Base-by-base conservation (phyloP, 2,329 filamentous ascomycete genomes). In the Cadophora sp. region DNA sequence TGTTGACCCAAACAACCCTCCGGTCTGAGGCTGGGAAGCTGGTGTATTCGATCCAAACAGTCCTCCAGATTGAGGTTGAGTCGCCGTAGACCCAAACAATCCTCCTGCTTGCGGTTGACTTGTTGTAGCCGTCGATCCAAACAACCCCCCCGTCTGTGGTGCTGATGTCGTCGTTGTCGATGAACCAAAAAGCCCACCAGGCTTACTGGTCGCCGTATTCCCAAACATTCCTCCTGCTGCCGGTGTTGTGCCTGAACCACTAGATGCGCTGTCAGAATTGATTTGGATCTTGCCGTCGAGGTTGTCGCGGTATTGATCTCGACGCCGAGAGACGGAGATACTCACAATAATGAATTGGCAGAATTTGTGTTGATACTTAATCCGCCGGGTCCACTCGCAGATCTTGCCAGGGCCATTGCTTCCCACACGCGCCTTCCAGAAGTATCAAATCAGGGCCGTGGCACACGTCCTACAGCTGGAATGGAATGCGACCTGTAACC, bases 341-440 rank as follows among this genome's bases (percentile, higher is more conserved):
- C 84, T 77, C 74, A 86, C 85, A 85, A 84, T 80, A 85, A 81
- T 69, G 83, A 78, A 77, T 89, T 89, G 71, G 87, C 87, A 67
- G 85, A 82, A 71, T 83, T 84, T 22, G 87, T 89, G 79, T 90
- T 90, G 79, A 90, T 89, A 76, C 85, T 88, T 72, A 90, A 82
- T 76, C 85, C 86, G 71, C 82, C 85, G 69, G 86, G 86, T 75
- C 85, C 86, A 78, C 86, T 88, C 68, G 85, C 84, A 73, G 87
- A 89, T 77, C 86, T 83, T 68, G 82, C 83, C 67, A 79, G 71
- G 68, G 74, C 76, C 77, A 79, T 79, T 55, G 48, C 69, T 37
- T 60, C 67, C 31, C 55, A 27, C 56, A 46, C 64, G 40, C 40
- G 59, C 59, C 56, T 59, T 40, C 40, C 59, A 61, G 37, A 68